Conservation (phyloP, 805 yeast species). For the Starmerella bombicola region DNA sequence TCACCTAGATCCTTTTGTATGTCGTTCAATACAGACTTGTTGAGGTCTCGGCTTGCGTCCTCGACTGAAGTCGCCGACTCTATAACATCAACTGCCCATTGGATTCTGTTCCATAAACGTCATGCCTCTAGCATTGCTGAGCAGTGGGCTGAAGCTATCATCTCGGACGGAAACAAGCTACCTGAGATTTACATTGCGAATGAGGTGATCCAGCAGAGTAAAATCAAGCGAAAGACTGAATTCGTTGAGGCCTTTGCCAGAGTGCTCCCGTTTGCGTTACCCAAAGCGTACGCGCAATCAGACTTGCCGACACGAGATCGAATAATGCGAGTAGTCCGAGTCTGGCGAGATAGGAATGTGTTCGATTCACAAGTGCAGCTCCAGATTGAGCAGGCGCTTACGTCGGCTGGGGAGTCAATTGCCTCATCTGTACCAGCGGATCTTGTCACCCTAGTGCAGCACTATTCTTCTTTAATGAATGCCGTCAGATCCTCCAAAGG, state of each 20-base stretch:
- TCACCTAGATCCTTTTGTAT: no score
- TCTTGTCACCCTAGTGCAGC: constrained; percentile 16
- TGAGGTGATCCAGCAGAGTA: constrained; percentile 70
- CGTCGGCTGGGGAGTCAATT: not conserved
- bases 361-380: constrained; percentile 31
- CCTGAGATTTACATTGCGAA: constrained; percentile 60
- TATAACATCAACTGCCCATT: constrained; percentile 61
- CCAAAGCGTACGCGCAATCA: constrained; percentile 29
- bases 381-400: constrained; percentile 24
- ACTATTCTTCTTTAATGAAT: not conserved
- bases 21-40: constrained; percentile 20
- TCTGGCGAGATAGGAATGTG: constrained; percentile 55
- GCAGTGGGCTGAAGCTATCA: constrained; percentile 37
- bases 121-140: constrained; percentile 42
- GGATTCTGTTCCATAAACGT: constrained; percentile 56
- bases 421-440: constrained; percentile 7
- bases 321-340: constrained; percentile 44
- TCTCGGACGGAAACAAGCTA: constrained; percentile 34
- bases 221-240: constrained; percentile 47
- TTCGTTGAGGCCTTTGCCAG: constrained; percentile 46
- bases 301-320: constrained; percentile 38
- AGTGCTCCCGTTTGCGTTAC: constrained; percentile 32
- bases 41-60: constrained; percentile 24
- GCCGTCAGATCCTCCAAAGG: not conserved
- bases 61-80: constrained; percentile 55